Base-by-base conservation (phyloP, 1,284 basidiomycete genomes). In the Ganoderma meredithae region DNA sequence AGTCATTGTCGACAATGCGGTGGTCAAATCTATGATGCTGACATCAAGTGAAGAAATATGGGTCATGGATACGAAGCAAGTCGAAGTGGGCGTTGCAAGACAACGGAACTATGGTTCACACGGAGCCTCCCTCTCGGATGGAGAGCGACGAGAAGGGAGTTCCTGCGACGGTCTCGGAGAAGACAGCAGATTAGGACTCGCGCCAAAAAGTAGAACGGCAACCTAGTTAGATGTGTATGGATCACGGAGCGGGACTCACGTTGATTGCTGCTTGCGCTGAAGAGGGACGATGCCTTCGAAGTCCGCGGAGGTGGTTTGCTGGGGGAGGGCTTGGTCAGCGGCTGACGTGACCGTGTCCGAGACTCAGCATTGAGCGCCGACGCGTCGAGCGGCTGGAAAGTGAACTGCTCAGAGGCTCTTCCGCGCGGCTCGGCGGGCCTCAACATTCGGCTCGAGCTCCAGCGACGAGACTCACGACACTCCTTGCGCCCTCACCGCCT, bases 11-110 rank as follows among this genome's bases (percentile, higher is more conserved):
- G 52, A 22, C 64, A 44, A 49, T 52, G 31, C 55, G 22, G 10
- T 22, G 2, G 56, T n/a, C 53, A 12, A 15, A 3, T 47, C 8
- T 19, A 36, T 36, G 25, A 13, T 25, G 36, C 49, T 67, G 60
- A 49, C n/a, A 15, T 17, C 39, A 31, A 44, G n/a, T 69, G 3
- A 73, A 88, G 87, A 85, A 81, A 80, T 87, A 90, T 74, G 90
- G 89, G n/a, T 79, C 79, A 49, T 82, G 80, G 77, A 84, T 91
- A 68, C 83, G 90, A 44, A 83, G 82, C 64, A 87, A 83, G 75
- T 89, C 89, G 40, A 83, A 77, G 47, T 85, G 80, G 65, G 87
- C 86, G 1, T 82, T 79, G 72, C 81, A 83, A 62, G 83, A 85
- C 63, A 58, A 70, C 33, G 66, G 55, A 0, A 22, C 47, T 25